Base-by-base conservation (phyloP, 345 rosid genomes). In the Camelina hispida region DNA sequence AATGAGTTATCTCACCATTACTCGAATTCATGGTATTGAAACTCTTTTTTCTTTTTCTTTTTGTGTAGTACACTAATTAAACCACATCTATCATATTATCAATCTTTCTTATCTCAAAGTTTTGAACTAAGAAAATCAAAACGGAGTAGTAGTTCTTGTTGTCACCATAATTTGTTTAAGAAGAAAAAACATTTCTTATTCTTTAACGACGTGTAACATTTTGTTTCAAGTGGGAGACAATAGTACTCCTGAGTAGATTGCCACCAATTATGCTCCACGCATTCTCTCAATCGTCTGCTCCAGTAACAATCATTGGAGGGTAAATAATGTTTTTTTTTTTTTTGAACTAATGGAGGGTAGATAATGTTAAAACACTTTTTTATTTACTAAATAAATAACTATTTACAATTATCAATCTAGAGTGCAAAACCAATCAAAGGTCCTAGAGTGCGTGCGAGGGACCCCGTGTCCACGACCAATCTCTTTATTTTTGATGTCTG, bases 251-350 rank as follows among this genome's bases (percentile, higher is more conserved):
- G 44, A 62, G 15, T 62, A 52, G 54, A 52, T 72, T 42, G 17
- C 77, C 77, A 72, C 70, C 63, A 72, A 54, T 63, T 42, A 53
- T 72, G 54, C 62, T 40, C 68, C 9, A 46, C 58, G 46, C 20
- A 70, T 28, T 28, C 58, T 22, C 15, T 48, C 18, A 60, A 35
- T 71, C 25, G 8, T 60, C 68, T 60, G 67, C 22, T 71, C 25
- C 11, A 8, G 61, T 40, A 25, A 25, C 30, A 52, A 52, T 72
- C 17, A 72, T 72, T 62, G 62, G 35, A 28, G 69, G 46, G 44
- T 62, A 62, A 51, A 40, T 14, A n/a, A n/a, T n/a, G n/a, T n/a
- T n/a, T n/a, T n/a, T n/a, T n/a, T n/a, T n/a, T n/a, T n/a, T n/a
- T n/a, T n/a, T n/a, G n/a, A n/a, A n/a, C n/a, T n/a, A n/a, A n/a